These are phyloP conservation scores for Symbiodinium pilosum DNA, from an alignment of 73 alveolate species.

Conservation along the genomic window DNA sequence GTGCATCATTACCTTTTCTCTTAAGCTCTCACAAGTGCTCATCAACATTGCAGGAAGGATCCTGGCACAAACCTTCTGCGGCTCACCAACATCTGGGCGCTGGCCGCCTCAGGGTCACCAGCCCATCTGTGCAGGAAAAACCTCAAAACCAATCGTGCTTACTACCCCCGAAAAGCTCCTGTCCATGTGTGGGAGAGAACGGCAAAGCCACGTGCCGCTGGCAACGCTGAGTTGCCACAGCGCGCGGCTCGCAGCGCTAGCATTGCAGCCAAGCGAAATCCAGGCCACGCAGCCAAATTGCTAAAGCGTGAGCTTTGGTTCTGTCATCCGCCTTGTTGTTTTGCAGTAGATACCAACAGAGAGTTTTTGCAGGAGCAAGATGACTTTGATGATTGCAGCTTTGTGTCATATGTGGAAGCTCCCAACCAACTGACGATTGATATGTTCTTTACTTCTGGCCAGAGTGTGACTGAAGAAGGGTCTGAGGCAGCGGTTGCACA, in stretches of 20 bases:
- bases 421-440: too few relatives aligned
- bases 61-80: slow-evolving; percentile 42
- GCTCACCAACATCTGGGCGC: slow-evolving; percentile 30
- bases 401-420: too few relatives aligned
- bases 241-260: not conserved
- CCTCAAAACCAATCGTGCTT: not conserved
- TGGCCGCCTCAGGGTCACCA: slow-evolving; percentile 45
- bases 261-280: too few relatives aligned
- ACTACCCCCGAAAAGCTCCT: not conserved
- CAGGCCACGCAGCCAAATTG: too few relatives aligned
- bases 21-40: not conserved
- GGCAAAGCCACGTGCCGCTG: slow-evolving; percentile 49
- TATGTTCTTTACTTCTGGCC: too few relatives aligned
- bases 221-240: not conserved
- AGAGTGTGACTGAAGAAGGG: too few relatives aligned
- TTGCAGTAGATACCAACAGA: too few relatives aligned
- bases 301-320: too few relatives aligned
- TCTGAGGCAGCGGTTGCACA: too few relatives aligned
- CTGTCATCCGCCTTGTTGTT: too few relatives aligned
- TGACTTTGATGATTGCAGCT: too few relatives aligned
- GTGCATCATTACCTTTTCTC: slow-evolving; percentile 93
- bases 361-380: too few relatives aligned
- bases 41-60: not conserved
- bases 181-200: slow-evolving; percentile 72
- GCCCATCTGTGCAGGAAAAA: not conserved